These are phyloP conservation scores for Lentinus brumalis DNA, from an alignment of 768 basidiomycete species.

Conservation along the genomic window DNA sequence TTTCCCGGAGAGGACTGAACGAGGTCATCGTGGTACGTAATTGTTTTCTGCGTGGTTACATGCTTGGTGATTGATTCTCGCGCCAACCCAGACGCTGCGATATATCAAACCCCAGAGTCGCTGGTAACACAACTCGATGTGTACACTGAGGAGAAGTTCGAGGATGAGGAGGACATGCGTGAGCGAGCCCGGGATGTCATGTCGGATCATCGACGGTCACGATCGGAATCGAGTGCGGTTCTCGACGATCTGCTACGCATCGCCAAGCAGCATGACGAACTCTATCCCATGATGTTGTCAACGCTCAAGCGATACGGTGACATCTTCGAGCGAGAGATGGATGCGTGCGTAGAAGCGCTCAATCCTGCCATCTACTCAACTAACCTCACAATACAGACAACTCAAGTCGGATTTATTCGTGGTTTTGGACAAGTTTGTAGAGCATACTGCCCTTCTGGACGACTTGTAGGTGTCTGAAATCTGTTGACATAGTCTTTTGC, in stretches of 20 bases:
- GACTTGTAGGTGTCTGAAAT: slow-evolving; percentile 50
- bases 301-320: slow-evolving; percentile 57
- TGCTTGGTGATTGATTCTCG: neutral
- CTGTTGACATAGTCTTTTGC: neutral
- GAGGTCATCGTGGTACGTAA: slow-evolving; percentile 78
- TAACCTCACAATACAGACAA: slow-evolving; percentile 41
- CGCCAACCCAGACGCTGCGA: slow-evolving; percentile 58
- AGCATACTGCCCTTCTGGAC: slow-evolving; percentile 57
- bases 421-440: slow-evolving; percentile 66
- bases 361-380: neutral
- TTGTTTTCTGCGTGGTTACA: neutral
- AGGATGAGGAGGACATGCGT: slow-evolving; percentile 85
- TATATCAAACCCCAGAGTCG: slow-evolving; percentile 77
- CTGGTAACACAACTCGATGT: slow-evolving; percentile 80
- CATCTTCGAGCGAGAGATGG: slow-evolving; percentile 60
- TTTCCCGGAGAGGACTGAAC: slow-evolving; percentile 78
- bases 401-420: slow-evolving; percentile 61
- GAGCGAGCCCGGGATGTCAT: slow-evolving; percentile 55
- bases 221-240: slow-evolving; percentile 54
- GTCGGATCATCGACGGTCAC: slow-evolving; percentile 23
- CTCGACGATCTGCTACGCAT: slow-evolving; percentile 62
- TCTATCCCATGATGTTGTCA: slow-evolving; percentile 63
- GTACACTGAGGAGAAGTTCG: slow-evolving; percentile 86
- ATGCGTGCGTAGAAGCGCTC: slow-evolving; percentile 49
- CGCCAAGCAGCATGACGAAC: slow-evolving; percentile 61